These are phyloP conservation scores for Astrothelium macrocarpum DNA, from an alignment of 495 filamentous ascomycete species.

Conservation along the genomic window DNA sequence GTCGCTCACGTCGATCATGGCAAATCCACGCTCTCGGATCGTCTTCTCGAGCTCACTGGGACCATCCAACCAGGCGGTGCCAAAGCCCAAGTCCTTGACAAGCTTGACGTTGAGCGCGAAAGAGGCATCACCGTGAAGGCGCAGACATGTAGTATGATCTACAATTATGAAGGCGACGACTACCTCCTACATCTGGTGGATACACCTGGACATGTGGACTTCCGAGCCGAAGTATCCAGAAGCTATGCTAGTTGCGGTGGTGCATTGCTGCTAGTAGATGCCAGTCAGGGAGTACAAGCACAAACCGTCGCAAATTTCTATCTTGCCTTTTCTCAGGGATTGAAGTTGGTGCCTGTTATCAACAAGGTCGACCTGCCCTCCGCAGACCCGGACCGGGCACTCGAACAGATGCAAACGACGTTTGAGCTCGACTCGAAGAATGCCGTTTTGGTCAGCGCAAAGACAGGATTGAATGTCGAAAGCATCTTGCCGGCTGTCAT, in stretches of 20 bases:
- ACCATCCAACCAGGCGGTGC: slow-evolving; percentile 69
- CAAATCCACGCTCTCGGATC: slow-evolving; percentile 87
- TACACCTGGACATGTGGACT: slow-evolving; percentile 96
- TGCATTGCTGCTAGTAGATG: slow-evolving; percentile 85
- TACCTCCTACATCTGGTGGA: slow-evolving; percentile 93
- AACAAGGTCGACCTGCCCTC: slow-evolving; percentile 93
- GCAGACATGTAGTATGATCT: slow-evolving; percentile 96
- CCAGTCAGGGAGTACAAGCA: slow-evolving; percentile 83
- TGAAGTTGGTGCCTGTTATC: slow-evolving; percentile 79
- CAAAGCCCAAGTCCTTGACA: slow-evolving; percentile 95
- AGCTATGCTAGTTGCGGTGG: slow-evolving; percentile 94
- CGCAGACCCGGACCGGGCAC: slow-evolving; percentile 71
- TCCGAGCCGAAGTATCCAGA: slow-evolving; percentile 86
- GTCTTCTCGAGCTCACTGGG: slow-evolving; percentile 86
- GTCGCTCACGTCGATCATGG: slow-evolving; percentile 99
- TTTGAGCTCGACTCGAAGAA: slow-evolving; percentile 80
- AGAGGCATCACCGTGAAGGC: slow-evolving; percentile 97
- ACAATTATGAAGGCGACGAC: slow-evolving; percentile 73
- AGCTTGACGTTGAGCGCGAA: slow-evolving; percentile 91
- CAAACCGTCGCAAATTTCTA: slow-evolving; percentile 98
- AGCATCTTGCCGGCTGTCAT: slow-evolving; percentile 74
- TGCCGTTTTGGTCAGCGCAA: slow-evolving; percentile 83
- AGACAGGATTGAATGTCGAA: slow-evolving; percentile 81
- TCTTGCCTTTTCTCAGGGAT: slow-evolving; percentile 82
- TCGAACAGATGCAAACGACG: slow-evolving; percentile 72